Evolutionary conservation across 345 rosid genomes (phyloP).

Genomic region (Diplotaxis tenuifolia): DNA sequence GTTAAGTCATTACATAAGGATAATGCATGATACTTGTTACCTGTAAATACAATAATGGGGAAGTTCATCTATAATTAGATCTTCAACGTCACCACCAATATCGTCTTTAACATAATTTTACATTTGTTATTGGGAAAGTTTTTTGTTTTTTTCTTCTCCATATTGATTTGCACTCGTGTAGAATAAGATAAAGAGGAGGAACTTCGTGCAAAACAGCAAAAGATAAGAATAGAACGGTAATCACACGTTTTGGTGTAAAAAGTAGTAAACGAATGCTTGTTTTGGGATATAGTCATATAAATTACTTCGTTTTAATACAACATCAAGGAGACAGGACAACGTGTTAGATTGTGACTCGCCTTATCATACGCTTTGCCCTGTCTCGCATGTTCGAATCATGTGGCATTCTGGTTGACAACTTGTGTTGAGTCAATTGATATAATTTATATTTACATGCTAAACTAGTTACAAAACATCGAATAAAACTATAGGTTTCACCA

Average conservation of each 20-base stretch:
- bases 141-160: background rate
- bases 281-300: background rate
- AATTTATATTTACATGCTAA: background rate
- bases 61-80: too few species aligned
- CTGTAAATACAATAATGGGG: background rate
- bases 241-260: background rate
- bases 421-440: background rate
- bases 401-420: constrained; percentile 8
- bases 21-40: background rate
- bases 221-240: background rate
- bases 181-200: background rate
- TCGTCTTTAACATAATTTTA: background rate
- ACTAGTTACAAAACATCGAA: background rate
- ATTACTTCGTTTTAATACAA: background rate
- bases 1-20: background rate
- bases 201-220: background rate
- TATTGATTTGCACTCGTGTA: background rate
- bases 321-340: background rate
- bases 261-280: background rate
- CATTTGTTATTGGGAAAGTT: background rate
- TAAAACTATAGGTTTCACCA: background rate
- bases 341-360: background rate
- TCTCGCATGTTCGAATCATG: background rate
- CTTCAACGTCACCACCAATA: background rate
- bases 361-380: background rate